A percentile compares a stretch with the other conserved stretches of the same genome.
These are phyloP conservation scores for Hericium rajendrae DNA, from an alignment of 768 basidiomycete genomes.

Conservation along the genomic window DNA sequence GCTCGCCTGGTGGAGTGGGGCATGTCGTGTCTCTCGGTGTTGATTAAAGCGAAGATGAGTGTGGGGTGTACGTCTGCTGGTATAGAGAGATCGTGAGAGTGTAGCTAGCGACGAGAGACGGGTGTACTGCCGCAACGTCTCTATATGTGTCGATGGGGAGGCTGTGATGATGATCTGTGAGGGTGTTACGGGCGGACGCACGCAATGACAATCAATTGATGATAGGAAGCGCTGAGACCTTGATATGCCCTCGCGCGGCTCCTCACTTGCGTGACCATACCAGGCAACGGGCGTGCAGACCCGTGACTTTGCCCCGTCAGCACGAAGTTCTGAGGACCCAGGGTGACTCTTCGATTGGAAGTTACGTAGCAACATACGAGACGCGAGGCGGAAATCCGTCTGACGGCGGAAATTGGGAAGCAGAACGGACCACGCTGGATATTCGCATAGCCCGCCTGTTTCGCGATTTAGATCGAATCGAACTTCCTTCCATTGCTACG, in stretches of 20 bases:
- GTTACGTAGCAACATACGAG: background rate
- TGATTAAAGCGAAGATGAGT: background rate
- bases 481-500: too few relatives aligned
- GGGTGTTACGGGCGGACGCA: background rate
- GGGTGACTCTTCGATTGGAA: background rate
- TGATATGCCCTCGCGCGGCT: background rate
- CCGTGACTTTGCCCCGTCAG: background rate
- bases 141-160: background rate
- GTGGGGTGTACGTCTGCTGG: background rate
- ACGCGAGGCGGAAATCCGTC: background rate
- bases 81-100: too few relatives aligned
- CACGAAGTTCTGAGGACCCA: background rate
- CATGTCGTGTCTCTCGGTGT: background rate
- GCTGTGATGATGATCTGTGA: background rate
- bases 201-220: background rate
- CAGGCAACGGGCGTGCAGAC: background rate
- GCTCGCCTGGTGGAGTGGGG: constrained; percentile 1
- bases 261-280: background rate
- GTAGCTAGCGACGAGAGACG: background rate
- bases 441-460: too few relatives aligned
- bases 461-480: too few relatives aligned
- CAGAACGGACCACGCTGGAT: too few relatives aligned
- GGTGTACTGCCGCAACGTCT: background rate
- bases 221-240: background rate
- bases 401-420: too few relatives aligned